These are phyloP conservation scores for Arbutus unedo DNA, from an alignment of 148 eudicot species.

Conservation along the genomic window DNA sequence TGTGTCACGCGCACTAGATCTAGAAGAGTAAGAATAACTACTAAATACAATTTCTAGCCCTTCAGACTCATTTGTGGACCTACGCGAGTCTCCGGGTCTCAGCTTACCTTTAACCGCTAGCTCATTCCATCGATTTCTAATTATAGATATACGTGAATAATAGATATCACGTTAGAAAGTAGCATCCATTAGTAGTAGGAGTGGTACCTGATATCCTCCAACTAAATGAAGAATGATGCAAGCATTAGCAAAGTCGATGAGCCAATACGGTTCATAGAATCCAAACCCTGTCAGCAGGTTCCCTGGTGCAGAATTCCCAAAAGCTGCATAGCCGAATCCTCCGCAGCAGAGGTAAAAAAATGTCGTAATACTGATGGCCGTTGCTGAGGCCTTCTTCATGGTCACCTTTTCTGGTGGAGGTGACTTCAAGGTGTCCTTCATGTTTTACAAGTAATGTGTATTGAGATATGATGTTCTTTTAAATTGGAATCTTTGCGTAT, in stretches of 20 bases:
- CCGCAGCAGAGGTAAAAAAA: conserved; percentile 69
- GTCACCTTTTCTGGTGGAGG: conserved; percentile 54
- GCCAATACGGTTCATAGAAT: conserved; percentile 64
- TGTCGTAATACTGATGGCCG: conserved; percentile 42
- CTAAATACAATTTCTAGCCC: background rate
- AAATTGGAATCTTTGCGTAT: background rate
- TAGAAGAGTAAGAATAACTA: background rate
- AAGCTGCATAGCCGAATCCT: conserved; percentile 77
- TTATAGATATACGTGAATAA: no score
- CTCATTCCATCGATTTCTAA: no score
- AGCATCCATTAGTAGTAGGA: background rate
- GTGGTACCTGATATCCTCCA: conserved; percentile 73
- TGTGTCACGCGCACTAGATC: background rate
- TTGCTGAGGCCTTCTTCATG: conserved; percentile 59
- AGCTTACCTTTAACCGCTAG: no score
- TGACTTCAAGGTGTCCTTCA: conserved; percentile 55
- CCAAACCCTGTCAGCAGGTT: conserved; percentile 70
- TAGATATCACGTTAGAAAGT: background rate
- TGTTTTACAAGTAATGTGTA: background rate
- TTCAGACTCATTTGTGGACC: no score
- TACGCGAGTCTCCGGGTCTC: no score
- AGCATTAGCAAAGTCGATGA: conserved; percentile 62
- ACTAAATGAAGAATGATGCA: conserved; percentile 62
- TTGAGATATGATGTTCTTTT: background rate
- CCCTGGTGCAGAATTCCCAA: conserved; percentile 64